Percentiles rank a stretch among this genome's conserved stretches.
Conservation (phyloP, 495 filamentous ascomycete genomes). For the Penicillium argentinense region DNA sequence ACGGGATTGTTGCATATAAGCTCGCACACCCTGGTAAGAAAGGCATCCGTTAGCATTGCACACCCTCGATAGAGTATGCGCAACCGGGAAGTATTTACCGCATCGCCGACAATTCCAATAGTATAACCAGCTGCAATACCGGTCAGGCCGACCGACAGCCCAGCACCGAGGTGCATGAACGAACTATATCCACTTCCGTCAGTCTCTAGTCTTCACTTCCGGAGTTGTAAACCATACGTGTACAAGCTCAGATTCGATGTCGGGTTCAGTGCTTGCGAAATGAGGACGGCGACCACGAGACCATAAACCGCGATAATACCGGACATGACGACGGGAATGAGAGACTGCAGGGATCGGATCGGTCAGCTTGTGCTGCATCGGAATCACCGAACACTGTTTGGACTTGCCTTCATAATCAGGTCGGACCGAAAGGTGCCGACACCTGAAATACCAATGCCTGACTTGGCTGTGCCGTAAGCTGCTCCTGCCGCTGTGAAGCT, state of each 20-base stretch:
- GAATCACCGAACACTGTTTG: neutral
- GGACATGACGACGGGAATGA: conserved; percentile 98
- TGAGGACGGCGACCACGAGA: conserved; percentile 93
- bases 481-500: conserved; percentile 73
- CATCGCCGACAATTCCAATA: conserved; percentile 93
- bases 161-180: conserved; percentile 89
- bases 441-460: conserved; percentile 93
- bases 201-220: conserved; percentile 8
- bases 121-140: conserved; percentile 96
- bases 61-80: neutral
- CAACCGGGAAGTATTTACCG: conserved; percentile 44
- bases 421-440: conserved; percentile 91
- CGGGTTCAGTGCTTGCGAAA: conserved; percentile 77
- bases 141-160: conserved; percentile 87
- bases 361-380: conserved; percentile 14
- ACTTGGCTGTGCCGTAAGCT: conserved; percentile 96
- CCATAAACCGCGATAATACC: conserved; percentile 99
- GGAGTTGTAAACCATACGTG: conserved; percentile 51
- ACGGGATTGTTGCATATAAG: conserved; percentile 93
- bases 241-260: conserved; percentile 77
- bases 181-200: conserved; percentile 50
- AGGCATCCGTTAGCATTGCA: conserved; percentile 23
- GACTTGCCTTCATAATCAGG: conserved; percentile 91
- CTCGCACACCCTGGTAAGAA: conserved; percentile 72
- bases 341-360: conserved; percentile 54